Evolutionary conservation across 306 rosid species (phyloP), one percentile per base, ranked within the genome.

Genomic region (Cyclanthera cordifolia): DNA sequence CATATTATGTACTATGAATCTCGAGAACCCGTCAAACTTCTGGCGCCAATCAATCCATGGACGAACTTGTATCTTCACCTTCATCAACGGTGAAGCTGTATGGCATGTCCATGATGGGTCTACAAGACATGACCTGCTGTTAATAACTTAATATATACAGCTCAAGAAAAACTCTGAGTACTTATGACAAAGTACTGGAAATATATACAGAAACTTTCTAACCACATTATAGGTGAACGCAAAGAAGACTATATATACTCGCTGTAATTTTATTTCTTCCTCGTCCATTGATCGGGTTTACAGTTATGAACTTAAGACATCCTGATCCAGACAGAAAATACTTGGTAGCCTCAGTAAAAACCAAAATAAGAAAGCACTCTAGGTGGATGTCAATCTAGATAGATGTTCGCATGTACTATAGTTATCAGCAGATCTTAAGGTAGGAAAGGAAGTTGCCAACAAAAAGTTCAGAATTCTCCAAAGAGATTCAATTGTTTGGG

Each of bases 61-160:
- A 90, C 49, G 95, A 83, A 82, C 89, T 82, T 63, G 95, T 82
- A 39, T 88, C 97, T 2, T 87, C 94, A 61, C 91, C 85, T 83
- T 90, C 97, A 54, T 88, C 96, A 76, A 87, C 95, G 8, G 91
- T 88, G 74, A 85, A 86, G 87, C 94, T 87, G 32, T 89, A 90
- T 0, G 85, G 90, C 75, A 86, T 78, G 81, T 86, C 95, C 69
- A 66, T 61, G 24, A 77, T 81, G 68, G 86, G 83, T 79, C 99
- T 93, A 77, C 81, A 83, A 61, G 37, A 76, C 59, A 53, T 19
- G 75, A 1, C 27, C 55, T 45, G 67, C n/a, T 67, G 66, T 80
- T 64, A 83, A 81, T 67, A 70, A n/a, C n/a, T n/a, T n/a, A n/a
- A n/a, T 23, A 13, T 14, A 28, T 23, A 13, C 6, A 39, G 30